A percentile compares a stretch with the other conserved stretches of the same genome.
Evolutionary conservation across 2,329 filamentous ascomycete species (phyloP).

Genomic region (Emmonsiellopsis sp.): DNA sequence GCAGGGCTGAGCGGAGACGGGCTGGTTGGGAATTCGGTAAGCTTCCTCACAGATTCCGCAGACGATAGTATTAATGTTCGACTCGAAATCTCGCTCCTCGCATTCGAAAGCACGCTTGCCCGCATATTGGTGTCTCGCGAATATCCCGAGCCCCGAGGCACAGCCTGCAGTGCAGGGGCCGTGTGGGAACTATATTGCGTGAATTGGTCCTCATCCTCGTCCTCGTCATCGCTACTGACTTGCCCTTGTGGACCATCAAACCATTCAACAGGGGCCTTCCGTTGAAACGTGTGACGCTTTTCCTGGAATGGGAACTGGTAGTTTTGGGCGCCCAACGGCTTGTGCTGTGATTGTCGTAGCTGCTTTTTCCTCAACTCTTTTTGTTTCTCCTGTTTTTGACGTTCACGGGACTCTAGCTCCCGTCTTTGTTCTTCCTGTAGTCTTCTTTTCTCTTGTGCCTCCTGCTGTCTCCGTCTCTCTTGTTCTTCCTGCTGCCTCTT

Average conservation of each 20-base stretch:
- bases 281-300: background rate
- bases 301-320: constrained; percentile 3
- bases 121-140: constrained; percentile 3
- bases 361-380: background rate
- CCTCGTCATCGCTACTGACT: constrained; percentile 22
- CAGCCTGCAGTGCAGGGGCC: constrained; percentile 7
- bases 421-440: background rate
- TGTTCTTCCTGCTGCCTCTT: background rate
- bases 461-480: background rate
- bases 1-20: background rate
- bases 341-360: constrained; percentile 10
- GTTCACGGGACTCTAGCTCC: no score
- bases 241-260: constrained; percentile 26
- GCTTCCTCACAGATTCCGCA: constrained; percentile 3
- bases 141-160: background rate
- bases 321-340: constrained; percentile 5
- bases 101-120: constrained; percentile 1
- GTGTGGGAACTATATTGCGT: background rate
- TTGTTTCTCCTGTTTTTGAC: background rate
- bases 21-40: background rate
- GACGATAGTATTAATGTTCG: constrained; percentile 1
- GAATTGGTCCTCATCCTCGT: constrained; percentile 2
- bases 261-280: constrained; percentile 18
- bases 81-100: constrained; percentile 2
- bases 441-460: background rate